Evolutionary conservation across 225 moss, liverwort and hornwort genomes (phyloP).

Genomic region (Bryoerythrophyllum caledonicum): DNA sequence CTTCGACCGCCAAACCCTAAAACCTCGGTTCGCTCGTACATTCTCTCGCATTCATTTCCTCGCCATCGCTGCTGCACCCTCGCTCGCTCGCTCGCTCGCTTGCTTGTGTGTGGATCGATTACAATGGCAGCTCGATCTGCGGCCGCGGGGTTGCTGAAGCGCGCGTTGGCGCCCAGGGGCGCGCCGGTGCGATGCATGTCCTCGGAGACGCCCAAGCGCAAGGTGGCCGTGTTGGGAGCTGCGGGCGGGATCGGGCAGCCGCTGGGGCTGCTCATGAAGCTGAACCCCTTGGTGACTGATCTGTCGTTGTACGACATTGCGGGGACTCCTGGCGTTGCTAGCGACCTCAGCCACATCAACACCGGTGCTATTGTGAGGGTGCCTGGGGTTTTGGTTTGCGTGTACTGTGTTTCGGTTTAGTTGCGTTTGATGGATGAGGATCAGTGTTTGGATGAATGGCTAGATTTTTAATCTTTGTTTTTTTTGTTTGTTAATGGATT

Average conservation of each 20-base stretch:
- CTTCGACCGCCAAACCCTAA: conserved; percentile 18
- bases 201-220: conserved; percentile 51
- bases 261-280: conserved; percentile 88
- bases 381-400: not conserved
- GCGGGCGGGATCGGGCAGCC: conserved; percentile 94
- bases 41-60: not conserved
- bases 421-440: not conserved
- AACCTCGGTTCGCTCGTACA: not conserved
- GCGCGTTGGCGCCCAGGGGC: conserved; percentile 6
- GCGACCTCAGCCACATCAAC: conserved; percentile 93
- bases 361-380: conserved; percentile 68
- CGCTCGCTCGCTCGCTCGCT: too few relatives aligned
- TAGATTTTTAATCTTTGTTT: too few relatives aligned
- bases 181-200: conserved; percentile 43
- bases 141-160: conserved; percentile 35
- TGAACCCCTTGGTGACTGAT: conserved; percentile 90
- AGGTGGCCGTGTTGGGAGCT: conserved; percentile 94
- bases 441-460: not conserved
- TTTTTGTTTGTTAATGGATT: too few relatives aligned
- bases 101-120: not conserved
- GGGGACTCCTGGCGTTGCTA: conserved; percentile 87
- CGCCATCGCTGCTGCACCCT: not conserved
- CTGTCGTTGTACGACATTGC: conserved; percentile 90
- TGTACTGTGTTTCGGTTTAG: not conserved
- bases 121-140: conserved; percentile 57